Conservation (phyloP, 768 basidiomycete species). For the Asterophora lycoperdoides region DNA sequence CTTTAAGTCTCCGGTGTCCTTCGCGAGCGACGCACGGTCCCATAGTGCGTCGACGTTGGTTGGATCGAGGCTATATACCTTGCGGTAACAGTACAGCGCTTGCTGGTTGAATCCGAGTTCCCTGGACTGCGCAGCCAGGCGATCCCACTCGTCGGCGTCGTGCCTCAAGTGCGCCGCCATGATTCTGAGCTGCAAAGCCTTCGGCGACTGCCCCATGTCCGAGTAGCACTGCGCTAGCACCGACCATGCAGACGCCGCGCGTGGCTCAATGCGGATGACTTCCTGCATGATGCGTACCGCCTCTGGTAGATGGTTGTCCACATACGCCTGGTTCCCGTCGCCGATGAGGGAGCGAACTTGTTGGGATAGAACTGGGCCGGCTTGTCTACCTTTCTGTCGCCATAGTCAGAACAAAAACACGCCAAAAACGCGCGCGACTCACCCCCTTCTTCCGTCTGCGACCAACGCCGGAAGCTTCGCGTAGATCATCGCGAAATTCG, state of each 20-base stretch:
- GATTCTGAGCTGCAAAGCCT: slow-evolving; percentile 77
- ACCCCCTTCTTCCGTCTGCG: slow-evolving; percentile 45
- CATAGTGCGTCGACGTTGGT: slow-evolving; percentile 81
- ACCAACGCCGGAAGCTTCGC: slow-evolving; percentile 72
- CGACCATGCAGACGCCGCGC: slow-evolving; percentile 79
- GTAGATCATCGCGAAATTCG: slow-evolving; percentile 70
- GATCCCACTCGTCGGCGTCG: slow-evolving; percentile 85
- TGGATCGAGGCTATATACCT: slow-evolving; percentile 74
- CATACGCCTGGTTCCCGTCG: slow-evolving; percentile 83
- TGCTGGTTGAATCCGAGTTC: slow-evolving; percentile 75
- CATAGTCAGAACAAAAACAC: not conserved
- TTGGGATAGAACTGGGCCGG: slow-evolving; percentile 58
- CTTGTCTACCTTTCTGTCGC: slow-evolving; percentile 38
- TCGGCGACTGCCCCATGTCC: slow-evolving; percentile 62
- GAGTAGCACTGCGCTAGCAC: slow-evolving; percentile 83
- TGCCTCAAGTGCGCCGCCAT: slow-evolving; percentile 87
- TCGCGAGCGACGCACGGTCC: slow-evolving; percentile 83
- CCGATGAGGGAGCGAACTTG: slow-evolving; percentile 75
- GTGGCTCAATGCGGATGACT: slow-evolving; percentile 90
- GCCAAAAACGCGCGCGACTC: slow-evolving; percentile 9
- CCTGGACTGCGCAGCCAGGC: slow-evolving; percentile 72
- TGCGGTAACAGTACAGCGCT: slow-evolving; percentile 87
- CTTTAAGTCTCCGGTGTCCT: slow-evolving; percentile 64
- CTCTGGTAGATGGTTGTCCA: slow-evolving; percentile 60
- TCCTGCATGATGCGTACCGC: slow-evolving; percentile 84